Percentiles rank a stretch among this genome's conserved stretches.
These are phyloP conservation scores for Xylariomycetidae sp. DNA, from an alignment of 2,329 filamentous ascomycete genomes.

Conservation along the genomic window DNA sequence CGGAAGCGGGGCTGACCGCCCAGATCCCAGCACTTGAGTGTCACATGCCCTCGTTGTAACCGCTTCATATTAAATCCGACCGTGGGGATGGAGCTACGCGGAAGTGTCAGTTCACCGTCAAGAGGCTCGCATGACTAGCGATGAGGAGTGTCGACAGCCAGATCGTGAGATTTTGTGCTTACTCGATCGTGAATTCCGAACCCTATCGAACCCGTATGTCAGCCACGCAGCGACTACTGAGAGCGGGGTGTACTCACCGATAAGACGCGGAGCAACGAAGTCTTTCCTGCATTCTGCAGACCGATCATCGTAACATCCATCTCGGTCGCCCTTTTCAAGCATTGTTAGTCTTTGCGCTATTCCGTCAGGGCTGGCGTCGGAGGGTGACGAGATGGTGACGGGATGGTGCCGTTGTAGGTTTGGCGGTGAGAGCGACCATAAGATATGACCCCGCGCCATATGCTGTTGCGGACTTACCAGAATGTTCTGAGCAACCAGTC, in stretches of 20 bases:
- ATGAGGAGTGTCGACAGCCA: constrained; percentile 8
- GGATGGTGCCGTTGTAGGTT: no score
- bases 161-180: constrained; percentile 42
- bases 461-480: constrained; percentile 61
- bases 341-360: no score
- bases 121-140: no score
- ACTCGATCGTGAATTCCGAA: constrained; percentile 98
- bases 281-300: constrained; percentile 96
- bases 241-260: constrained; percentile 62
- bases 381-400: no score
- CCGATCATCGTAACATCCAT: constrained; percentile 99
- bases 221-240: constrained; percentile 8
- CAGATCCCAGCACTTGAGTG: constrained; percentile 98
- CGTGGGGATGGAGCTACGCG: constrained; percentile 85
- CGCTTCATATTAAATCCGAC: constrained; percentile 99
- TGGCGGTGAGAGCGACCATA: constrained; percentile 19
- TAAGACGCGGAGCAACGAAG: constrained; percentile 85
- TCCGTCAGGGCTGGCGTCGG: no score
- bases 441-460: constrained; percentile 24
- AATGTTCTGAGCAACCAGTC: constrained; percentile 98
- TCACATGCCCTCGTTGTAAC: constrained; percentile 96
- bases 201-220: constrained; percentile 54
- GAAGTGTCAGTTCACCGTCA: constrained; percentile 33
- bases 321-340: constrained; percentile 77
- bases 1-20: constrained; percentile 95